Evolutionary conservation across 768 basidiomycete species (phyloP).

Genomic region (Sporobolomyces pararoseus): DNA sequence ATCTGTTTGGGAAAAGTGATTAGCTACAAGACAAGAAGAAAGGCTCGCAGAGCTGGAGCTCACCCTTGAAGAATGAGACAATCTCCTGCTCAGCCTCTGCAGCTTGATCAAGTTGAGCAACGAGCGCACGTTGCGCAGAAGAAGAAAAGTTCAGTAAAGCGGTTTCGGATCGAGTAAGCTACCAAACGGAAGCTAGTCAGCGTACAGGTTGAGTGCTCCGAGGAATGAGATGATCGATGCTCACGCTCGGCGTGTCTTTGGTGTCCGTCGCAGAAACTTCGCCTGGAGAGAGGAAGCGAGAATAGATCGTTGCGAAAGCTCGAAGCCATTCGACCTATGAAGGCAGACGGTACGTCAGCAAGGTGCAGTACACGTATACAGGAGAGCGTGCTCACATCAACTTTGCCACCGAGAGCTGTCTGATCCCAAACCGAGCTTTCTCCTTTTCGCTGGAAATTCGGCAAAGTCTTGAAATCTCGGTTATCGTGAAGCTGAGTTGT

Average conservation of each 20-base stretch:
- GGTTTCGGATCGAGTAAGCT: conserved; percentile 28
- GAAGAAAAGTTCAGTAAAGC: conserved; percentile 14
- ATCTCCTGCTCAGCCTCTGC: conserved; percentile 56
- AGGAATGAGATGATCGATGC: too few species aligned
- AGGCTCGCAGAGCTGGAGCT: conserved; percentile 25
- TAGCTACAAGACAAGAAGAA: too few species aligned
- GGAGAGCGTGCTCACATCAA: conserved; percentile 51
- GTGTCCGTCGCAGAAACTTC: conserved; percentile 56
- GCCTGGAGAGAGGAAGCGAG: conserved; percentile 54
- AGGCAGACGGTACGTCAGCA: not conserved
- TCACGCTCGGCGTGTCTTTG: too few species aligned
- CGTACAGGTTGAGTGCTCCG: not conserved
- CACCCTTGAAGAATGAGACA: conserved; percentile 63
- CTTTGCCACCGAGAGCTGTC: conserved; percentile 61
- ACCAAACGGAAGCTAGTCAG: too few species aligned
- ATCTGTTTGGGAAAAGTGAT: conserved; percentile 50
- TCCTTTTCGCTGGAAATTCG: conserved; percentile 67
- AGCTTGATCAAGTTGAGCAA: conserved; percentile 50
- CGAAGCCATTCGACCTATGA: conserved; percentile 66
- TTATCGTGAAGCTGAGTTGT: conserved; percentile 59
- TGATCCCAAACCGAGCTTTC: conserved; percentile 61
- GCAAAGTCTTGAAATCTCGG: conserved; percentile 73
- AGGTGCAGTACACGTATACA: too few species aligned
- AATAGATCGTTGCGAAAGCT: conserved; percentile 70
- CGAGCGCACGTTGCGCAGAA: conserved; percentile 2